Conservation (phyloP, 2,329 filamentous ascomycete genomes). For the Cercospora zeae-maydis region DNA sequence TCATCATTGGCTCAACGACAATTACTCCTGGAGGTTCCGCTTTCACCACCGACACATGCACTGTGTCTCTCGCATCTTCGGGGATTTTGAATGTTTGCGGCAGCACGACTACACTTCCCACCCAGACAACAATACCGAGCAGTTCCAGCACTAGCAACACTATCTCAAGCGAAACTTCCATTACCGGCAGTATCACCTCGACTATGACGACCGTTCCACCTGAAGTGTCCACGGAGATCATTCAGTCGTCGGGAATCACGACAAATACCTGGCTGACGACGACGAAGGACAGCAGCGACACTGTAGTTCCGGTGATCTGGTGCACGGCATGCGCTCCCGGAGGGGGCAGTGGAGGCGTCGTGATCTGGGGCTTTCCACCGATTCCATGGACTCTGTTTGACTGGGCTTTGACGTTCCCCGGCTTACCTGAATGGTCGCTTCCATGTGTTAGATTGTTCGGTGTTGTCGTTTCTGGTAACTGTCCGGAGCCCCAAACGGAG, state of each 20-base stretch:
- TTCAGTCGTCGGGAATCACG: background rate
- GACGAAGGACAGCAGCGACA: background rate
- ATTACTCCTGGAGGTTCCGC: background rate
- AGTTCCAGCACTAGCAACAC: background rate
- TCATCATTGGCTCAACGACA: conserved; percentile 4
- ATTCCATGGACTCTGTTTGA: background rate
- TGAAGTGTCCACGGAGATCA: background rate
- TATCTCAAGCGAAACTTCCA: background rate
- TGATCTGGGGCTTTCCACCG: background rate
- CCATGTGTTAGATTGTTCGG: background rate
- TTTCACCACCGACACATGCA: background rate
- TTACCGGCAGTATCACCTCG: background rate
- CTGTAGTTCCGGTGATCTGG: background rate
- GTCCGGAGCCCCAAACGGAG: background rate
- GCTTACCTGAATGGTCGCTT: background rate
- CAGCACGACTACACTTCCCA: background rate
- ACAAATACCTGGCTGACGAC: background rate
- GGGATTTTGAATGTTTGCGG: background rate
- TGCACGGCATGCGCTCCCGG: background rate
- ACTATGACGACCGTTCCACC: background rate
- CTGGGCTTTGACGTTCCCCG: background rate
- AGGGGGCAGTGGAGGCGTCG: background rate
- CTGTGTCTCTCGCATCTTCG: background rate
- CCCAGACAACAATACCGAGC: background rate
- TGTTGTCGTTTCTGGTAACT: background rate